Conservation (phyloP, 179 eudicot genomes). For the Pouteria campechiana region DNA sequence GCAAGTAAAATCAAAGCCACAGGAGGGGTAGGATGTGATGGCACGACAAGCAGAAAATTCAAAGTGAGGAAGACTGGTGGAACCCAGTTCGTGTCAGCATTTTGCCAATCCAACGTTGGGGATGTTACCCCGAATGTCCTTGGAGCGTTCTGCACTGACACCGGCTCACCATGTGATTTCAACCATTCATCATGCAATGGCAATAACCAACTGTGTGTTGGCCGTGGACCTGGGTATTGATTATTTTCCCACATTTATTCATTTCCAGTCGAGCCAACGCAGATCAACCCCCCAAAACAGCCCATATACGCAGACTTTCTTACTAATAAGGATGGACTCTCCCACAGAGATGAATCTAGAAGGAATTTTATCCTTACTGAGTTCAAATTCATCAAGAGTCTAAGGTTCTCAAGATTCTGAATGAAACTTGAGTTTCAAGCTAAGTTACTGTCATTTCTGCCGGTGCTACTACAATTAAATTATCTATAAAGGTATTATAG, state of each 20-base stretch:
- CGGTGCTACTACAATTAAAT: too few species aligned
- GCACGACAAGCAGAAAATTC: slow-evolving; percentile 15
- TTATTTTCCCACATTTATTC: not conserved
- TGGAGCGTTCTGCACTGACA: slow-evolving; percentile 30
- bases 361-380: too few species aligned
- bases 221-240: slow-evolving; percentile 31
- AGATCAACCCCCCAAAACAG: too few species aligned
- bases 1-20: slow-evolving; percentile 16
- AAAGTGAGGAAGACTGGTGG: slow-evolving; percentile 22
- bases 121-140: slow-evolving; percentile 32
- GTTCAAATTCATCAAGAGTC: too few species aligned
- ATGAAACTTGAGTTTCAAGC: too few species aligned
- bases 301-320: too few species aligned
- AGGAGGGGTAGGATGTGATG: slow-evolving; percentile 20
- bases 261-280: too few species aligned
- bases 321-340: too few species aligned
- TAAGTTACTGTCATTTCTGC: too few species aligned
- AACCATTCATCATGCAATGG: slow-evolving; percentile 26
- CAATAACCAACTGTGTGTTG: slow-evolving; percentile 20
- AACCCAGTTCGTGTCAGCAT: slow-evolving; percentile 20
- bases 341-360: too few species aligned
- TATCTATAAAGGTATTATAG: too few species aligned
- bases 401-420: too few species aligned
- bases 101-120: slow-evolving; percentile 34
- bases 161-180: slow-evolving; percentile 25